Evolutionary conservation across 2,329 filamentous ascomycete species (phyloP).

Genomic region (Claviceps sp.): DNA sequence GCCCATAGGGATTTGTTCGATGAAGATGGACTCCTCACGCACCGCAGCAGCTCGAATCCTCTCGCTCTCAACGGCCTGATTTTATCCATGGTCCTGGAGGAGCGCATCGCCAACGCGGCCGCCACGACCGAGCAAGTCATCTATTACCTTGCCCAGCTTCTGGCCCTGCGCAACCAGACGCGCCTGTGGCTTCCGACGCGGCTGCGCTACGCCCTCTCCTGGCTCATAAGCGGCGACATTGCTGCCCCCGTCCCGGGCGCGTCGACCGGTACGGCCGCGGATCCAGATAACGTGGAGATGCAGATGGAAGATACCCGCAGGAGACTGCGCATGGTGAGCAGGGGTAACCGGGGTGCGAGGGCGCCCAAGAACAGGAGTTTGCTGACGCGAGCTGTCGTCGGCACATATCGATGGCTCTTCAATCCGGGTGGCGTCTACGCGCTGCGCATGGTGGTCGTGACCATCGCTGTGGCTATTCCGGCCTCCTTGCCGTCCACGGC

Average conservation of each 20-base stretch:
- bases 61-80: slow-evolving; percentile 26
- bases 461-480: slow-evolving; percentile 29
- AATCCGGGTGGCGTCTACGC: slow-evolving; percentile 31
- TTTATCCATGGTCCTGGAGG: slow-evolving; percentile 33
- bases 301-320: slow-evolving; percentile 22
- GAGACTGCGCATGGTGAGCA: slow-evolving; percentile 21
- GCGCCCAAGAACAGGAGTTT: slow-evolving; percentile 7
- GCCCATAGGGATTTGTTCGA: slow-evolving; percentile 28
- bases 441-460: slow-evolving; percentile 32
- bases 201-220: slow-evolving; percentile 24
- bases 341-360: slow-evolving; percentile 9
- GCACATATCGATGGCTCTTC: slow-evolving; percentile 26
- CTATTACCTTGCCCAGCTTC: slow-evolving; percentile 21
- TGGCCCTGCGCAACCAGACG: slow-evolving; percentile 19
- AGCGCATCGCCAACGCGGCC: slow-evolving; percentile 21
- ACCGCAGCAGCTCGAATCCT: slow-evolving; percentile 9
- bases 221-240: slow-evolving; percentile 18
- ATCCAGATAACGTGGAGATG: slow-evolving; percentile 13
- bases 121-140: slow-evolving; percentile 21
- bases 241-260: slow-evolving; percentile 10
- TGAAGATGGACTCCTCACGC: slow-evolving; percentile 22
- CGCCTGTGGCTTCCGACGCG: slow-evolving; percentile 30
- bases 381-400: slow-evolving; percentile 14
- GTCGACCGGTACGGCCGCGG: slow-evolving; percentile 7
- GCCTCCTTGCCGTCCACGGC: slow-evolving; percentile 27